Evolutionary conservation across 768 basidiomycete species (phyloP).

Genomic region (Russula compacta): DNA sequence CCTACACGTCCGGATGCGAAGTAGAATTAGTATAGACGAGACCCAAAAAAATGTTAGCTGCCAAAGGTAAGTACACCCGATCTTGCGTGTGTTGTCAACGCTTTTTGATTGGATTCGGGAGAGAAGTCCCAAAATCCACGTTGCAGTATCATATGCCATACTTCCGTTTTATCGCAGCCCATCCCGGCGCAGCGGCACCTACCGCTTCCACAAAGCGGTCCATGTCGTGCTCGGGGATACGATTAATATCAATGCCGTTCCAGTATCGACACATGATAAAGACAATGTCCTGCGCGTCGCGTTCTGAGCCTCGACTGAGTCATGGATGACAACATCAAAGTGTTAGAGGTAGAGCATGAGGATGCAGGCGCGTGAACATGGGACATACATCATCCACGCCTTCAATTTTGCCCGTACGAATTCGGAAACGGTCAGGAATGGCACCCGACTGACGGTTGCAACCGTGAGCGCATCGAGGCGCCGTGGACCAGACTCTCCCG

Average conservation of each 20-base stretch:
- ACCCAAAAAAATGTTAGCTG: neutral
- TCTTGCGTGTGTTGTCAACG: conserved; percentile 3
- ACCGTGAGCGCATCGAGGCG: conserved; percentile 59
- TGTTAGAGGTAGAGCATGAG: conserved; percentile 12
- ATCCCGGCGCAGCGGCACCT: conserved; percentile 55
- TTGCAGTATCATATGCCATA: conserved; percentile 44
- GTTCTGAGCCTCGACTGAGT: conserved; percentile 53
- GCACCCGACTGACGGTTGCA: conserved; percentile 59
- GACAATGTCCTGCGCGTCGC: conserved; percentile 70
- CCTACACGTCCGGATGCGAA: conserved; percentile 4
- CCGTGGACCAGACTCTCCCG: conserved; percentile 75
- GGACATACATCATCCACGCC: conserved; percentile 65
- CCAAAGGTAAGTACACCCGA: conserved; percentile 9
- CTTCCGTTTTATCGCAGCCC: conserved; percentile 66
- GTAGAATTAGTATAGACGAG: neutral
- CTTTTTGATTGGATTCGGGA: conserved; percentile 8
- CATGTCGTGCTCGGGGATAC: conserved; percentile 82
- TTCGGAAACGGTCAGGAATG: conserved; percentile 79
- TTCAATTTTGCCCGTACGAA: conserved; percentile 82
- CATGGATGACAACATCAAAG: conserved; percentile 1
- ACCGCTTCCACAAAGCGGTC: conserved; percentile 57
- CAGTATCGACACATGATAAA: conserved; percentile 67
- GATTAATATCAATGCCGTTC: conserved; percentile 78
- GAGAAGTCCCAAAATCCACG: neutral
- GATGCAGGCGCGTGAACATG: neutral